Evolutionary conservation across 306 rosid genomes (phyloP).

Genomic region (Luffa aegyptiaca): DNA sequence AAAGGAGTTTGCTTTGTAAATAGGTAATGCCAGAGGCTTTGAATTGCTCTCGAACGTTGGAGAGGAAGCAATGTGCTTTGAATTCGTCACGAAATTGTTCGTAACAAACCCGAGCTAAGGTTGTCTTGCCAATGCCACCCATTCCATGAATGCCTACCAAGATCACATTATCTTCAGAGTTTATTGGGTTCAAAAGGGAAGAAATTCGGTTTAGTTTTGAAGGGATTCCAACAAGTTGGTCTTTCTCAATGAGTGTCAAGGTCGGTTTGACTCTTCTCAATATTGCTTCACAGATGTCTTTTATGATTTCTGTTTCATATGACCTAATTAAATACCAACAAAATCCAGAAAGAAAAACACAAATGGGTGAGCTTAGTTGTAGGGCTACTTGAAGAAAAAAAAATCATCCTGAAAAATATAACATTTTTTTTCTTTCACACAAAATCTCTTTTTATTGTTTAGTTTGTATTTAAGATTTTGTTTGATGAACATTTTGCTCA

Average conservation of each 20-base stretch:
- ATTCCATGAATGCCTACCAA: background rate
- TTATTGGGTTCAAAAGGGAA: background rate
- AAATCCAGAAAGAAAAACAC: no score
- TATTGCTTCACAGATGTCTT: background rate
- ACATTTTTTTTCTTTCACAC: no score
- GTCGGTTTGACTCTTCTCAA: background rate
- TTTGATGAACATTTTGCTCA: no score
- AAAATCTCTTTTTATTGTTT: no score
- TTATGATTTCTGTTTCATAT: background rate
- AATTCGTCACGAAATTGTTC: background rate
- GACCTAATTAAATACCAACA: background rate
- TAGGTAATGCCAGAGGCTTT: background rate
- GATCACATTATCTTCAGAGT: background rate
- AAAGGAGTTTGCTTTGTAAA: conserved; percentile 2
- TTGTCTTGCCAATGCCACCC: conserved; percentile 11
- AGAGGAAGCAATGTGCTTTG: background rate
- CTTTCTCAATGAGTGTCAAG: background rate
- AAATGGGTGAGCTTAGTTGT: no score
- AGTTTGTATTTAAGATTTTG: no score
- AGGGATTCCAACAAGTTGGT: background rate
- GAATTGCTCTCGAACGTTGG: background rate
- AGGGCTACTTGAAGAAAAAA: no score
- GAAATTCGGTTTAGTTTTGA: background rate
- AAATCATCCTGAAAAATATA: no score
- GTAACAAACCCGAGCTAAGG: background rate